Evolutionary conservation across 2,329 filamentous ascomycete genomes (phyloP).

Genomic region (Verticillium tricorpus): DNA sequence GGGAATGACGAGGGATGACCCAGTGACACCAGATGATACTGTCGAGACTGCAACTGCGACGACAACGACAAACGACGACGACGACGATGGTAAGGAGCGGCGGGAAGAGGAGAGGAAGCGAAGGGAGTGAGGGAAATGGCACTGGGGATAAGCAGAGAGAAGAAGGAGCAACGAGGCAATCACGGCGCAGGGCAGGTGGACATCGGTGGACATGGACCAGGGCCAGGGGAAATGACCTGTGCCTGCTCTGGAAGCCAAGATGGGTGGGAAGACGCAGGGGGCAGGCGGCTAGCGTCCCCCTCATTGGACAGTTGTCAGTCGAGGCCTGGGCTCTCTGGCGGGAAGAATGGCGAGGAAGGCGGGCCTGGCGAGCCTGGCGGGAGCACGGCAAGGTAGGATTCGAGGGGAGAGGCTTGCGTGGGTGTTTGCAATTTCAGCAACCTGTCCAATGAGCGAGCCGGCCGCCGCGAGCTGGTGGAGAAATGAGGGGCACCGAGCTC

Average conservation of each 20-base stretch:
- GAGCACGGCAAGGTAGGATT: neutral
- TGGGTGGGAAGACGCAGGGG: neutral
- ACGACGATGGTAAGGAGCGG: constrained; percentile 30
- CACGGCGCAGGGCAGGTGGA: neutral
- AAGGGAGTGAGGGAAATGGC: constrained; percentile 12
- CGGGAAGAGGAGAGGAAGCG: constrained; percentile 23
- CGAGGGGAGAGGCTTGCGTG: neutral
- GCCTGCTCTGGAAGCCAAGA: neutral
- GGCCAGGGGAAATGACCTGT: constrained; percentile 4
- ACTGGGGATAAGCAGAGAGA: constrained; percentile 4
- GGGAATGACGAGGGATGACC: constrained; percentile 21
- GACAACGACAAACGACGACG: constrained; percentile 23
- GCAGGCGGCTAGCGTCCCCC: neutral
- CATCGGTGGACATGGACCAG: neutral
- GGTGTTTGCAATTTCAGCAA: constrained; percentile 3
- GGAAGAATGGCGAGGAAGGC: neutral
- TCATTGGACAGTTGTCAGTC: neutral
- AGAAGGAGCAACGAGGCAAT: constrained; percentile 5
- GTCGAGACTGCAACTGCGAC: constrained; percentile 19
- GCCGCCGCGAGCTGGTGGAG: neutral
- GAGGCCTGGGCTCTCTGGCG: neutral
- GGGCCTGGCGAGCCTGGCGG: neutral
- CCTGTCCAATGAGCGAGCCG: neutral
- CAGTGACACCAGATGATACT: constrained; percentile 21
- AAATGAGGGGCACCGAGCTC: neutral